Evolutionary conservation across 768 basidiomycete species (phyloP).

Genomic region (Hypholoma sublateritium): DNA sequence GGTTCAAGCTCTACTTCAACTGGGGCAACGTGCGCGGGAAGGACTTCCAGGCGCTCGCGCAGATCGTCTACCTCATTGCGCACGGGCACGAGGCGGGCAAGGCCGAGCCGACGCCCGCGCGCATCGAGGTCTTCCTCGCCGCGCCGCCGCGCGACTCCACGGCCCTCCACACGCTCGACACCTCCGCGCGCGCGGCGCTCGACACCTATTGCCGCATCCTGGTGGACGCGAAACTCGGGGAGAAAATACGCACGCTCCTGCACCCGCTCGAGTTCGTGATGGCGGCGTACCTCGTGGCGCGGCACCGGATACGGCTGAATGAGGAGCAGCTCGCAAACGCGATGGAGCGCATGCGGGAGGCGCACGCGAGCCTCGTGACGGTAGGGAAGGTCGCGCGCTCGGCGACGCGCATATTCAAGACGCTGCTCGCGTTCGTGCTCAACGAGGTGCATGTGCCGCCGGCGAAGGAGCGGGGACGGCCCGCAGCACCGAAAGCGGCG

Average conservation of each 20-base stretch:
- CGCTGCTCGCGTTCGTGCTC: conserved; percentile 14
- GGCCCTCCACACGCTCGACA: not conserved
- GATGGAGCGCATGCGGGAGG: conserved; percentile 31
- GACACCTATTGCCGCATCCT: conserved; percentile 22
- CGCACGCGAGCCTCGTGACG: not conserved
- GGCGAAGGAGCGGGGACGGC: no score
- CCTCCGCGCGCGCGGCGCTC: conserved; percentile 10
- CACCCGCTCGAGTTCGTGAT: conserved; percentile 32
- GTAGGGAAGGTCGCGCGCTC: not conserved
- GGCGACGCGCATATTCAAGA: conserved; percentile 15
- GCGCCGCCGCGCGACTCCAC: conserved; percentile 2
- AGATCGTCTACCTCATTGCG: conserved; percentile 28
- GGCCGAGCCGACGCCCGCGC: conserved; percentile 17
- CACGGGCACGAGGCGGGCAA: conserved; percentile 14
- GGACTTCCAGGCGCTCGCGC: conserved; percentile 46
- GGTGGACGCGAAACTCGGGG: conserved; percentile 8
- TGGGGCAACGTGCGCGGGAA: conserved; percentile 45
- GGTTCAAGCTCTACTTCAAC: conserved; percentile 36
- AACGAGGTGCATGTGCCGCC: not conserved
- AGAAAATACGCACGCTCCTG: conserved; percentile 11
- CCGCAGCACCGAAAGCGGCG: not conserved
- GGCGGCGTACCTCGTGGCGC: conserved; percentile 39
- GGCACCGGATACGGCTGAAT: conserved; percentile 30
- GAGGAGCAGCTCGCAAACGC: conserved; percentile 43
- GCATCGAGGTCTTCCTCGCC: conserved; percentile 26